phyloP scores from a whole-genome alignment of 2,329 filamentous ascomycete genomes.

The Fusarium nanum region DNA sequence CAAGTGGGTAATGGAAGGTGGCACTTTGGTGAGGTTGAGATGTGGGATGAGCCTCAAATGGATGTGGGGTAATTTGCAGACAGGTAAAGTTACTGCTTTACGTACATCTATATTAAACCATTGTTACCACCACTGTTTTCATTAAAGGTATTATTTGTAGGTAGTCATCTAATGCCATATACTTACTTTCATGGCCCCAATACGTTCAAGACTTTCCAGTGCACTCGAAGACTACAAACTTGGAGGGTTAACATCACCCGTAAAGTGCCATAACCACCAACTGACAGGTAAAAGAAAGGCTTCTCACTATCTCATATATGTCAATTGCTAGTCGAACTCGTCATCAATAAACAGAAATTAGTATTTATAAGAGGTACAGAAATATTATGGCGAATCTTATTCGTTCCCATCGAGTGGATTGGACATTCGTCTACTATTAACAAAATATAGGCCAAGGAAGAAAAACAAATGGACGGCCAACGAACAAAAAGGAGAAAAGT shows the following conservation, averaged over 20 bases:
- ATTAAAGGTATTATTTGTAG: background rate
- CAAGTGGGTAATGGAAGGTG: slow-evolving; percentile 39
- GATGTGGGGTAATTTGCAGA: slow-evolving; percentile 37
- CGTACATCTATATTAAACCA: background rate
- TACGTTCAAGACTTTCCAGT: background rate
- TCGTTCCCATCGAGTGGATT: slow-evolving; percentile 42
- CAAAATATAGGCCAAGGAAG: slow-evolving; percentile 40
- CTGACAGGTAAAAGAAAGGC: background rate
- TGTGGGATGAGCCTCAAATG: slow-evolving; percentile 36
- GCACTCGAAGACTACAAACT: background rate
- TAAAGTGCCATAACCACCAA: background rate
- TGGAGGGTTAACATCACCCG: background rate
- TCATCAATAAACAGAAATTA: background rate
- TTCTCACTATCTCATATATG: background rate
- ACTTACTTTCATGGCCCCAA: background rate
- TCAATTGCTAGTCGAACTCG: background rate
- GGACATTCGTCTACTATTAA: slow-evolving; percentile 44
- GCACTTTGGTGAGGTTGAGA: slow-evolving; percentile 34
- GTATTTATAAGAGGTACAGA: background rate
- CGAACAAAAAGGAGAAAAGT: slow-evolving; percentile 19
- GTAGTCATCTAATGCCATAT: background rate
- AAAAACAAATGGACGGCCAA: slow-evolving; percentile 3
- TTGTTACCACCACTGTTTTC: background rate
- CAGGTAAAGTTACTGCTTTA: background rate
- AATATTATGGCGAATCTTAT: slow-evolving; percentile 14